Conservation (phyloP, 495 filamentous ascomycete genomes). For the Tetracladium marchalianum region DNA sequence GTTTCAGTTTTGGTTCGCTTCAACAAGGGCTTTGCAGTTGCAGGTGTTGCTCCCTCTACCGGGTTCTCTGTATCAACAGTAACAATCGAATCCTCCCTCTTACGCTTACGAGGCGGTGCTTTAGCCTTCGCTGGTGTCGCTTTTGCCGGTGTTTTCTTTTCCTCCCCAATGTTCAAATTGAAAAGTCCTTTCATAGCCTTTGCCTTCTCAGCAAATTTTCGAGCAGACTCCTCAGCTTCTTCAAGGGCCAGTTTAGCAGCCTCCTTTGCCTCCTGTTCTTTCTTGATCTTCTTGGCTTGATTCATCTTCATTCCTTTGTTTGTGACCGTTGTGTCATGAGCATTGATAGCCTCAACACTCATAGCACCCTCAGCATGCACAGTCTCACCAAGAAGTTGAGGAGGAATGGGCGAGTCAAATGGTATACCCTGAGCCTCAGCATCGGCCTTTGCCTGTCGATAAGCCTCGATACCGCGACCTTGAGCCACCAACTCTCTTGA, state of each 20-base stretch:
- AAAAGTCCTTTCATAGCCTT: constrained; percentile 39
- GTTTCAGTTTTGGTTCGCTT: constrained; percentile 53
- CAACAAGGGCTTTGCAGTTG: constrained; percentile 20
- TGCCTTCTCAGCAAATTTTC: constrained; percentile 42
- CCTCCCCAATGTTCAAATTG: constrained; percentile 10
- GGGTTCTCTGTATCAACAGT: constrained; percentile 29
- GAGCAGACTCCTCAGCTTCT: constrained; percentile 53
- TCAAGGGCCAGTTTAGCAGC: constrained; percentile 40
- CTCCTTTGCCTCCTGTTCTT: constrained; percentile 52
- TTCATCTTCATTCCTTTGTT: constrained; percentile 89
- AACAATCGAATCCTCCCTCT: constrained; percentile 34
- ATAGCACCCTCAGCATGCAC: constrained; percentile 39
- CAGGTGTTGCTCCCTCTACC: constrained; percentile 15
- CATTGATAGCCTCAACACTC: constrained; percentile 34
- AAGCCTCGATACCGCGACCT: constrained; percentile 69
- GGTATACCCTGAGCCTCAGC: constrained; percentile 57
- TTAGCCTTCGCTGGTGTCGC: constrained; percentile 4
- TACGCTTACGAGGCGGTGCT: constrained; percentile 36
- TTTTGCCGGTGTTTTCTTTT: constrained; percentile 13
- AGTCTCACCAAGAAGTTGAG: constrained; percentile 15
- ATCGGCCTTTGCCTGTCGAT: constrained; percentile 54
- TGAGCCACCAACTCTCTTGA: constrained; percentile 70
- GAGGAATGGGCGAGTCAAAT: constrained; percentile 36
- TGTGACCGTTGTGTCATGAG: constrained; percentile 44
- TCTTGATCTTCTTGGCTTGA: constrained; percentile 85